Evolutionary conservation across 2,329 filamentous ascomycete genomes (phyloP), one percentile per base, ranked within the genome.

Genomic region (Aspergillus sp.): DNA sequence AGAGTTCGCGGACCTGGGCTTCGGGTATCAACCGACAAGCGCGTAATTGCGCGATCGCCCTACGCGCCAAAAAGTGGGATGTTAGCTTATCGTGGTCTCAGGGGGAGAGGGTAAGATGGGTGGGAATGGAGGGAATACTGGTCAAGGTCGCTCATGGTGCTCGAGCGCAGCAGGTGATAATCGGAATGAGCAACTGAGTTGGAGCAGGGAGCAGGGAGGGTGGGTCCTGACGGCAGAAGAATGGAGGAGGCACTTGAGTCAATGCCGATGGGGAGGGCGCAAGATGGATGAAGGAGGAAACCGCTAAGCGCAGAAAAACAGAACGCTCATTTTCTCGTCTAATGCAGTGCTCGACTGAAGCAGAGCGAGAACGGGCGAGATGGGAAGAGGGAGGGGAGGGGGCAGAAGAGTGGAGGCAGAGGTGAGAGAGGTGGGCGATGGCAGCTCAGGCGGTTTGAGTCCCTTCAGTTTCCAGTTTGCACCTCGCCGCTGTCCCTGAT

Each of bases 21-120:
- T 99, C 95, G 64, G 95, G 94, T 69, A 99, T 99, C 58, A 94
- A 93, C 64, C 93, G 91, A 80, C 95, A 99, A 74, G 92, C 90
- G 82, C 95, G 92, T 73, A 99, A 84, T 79, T 97, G 93, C 76
- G 91, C 90, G 74, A 99, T 99, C 61, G 93, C 93, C 80, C 94
- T 97, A 66, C 21, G 62, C 39, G 49, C 48, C 58, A 36, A 25
- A 53, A 41, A 58, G 47, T 54, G 23, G 58, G 41, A 50, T 60
- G 62, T 59, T 50, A 36, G 49, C 32, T 15, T 21, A 8, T 25
- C 13, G 11, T 10, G 15, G 30, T 15, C 25, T 30, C 23, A n/a
- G 21, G n/a, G 39, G 21, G 10, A 15, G 23, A 39, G 38, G 52
- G 15, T n/a, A 25, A 4, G 21, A 25, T 17, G 8, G 30, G 19